Conservation (phyloP, 768 basidiomycete species). For the Paxillus ammoniavirescens region DNA sequence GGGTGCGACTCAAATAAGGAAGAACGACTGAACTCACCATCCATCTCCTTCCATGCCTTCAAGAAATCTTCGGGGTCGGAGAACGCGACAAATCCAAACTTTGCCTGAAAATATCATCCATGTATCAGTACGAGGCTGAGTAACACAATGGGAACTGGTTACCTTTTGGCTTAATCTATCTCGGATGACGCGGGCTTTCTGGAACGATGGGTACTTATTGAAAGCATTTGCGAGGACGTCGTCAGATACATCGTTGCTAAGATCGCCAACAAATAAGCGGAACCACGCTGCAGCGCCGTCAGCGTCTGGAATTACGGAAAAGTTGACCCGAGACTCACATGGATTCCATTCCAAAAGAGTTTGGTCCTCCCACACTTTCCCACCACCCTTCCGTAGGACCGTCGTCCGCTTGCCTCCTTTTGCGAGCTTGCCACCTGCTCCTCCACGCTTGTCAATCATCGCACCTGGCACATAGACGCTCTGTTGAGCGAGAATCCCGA, state of each 20-base stretch:
- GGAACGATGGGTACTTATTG: conserved; percentile 88
- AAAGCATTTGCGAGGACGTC: conserved; percentile 93
- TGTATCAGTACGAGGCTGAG: not conserved
- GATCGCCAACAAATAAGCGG: conserved; percentile 94
- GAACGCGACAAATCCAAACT: conserved; percentile 96
- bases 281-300: conserved; percentile 74
- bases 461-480: conserved; percentile 92
- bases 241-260: conserved; percentile 97
- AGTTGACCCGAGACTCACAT: conserved; percentile 50
- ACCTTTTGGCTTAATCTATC: conserved; percentile 95
- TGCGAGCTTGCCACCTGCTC: conserved; percentile 79
- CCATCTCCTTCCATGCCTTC: conserved; percentile 99
- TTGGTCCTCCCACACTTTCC: conserved; percentile 98
- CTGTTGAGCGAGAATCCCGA: conserved; percentile 86
- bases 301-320: not conserved
- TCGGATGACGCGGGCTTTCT: conserved; percentile 92
- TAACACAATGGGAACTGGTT: not conserved
- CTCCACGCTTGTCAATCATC: conserved; percentile 84
- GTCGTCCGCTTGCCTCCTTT: conserved; percentile 93
- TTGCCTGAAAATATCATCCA: conserved; percentile 56
- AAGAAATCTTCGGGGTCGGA: conserved; percentile 98
- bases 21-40: conserved; percentile 55
- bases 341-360: conserved; percentile 98
- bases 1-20: not conserved
- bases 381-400: conserved; percentile 91